Percentiles rank a stretch among this genome's conserved stretches.
phyloP scores from a whole-genome alignment of 2,329 filamentous ascomycete genomes.

The Neodidymelliopsis sp. region DNA sequence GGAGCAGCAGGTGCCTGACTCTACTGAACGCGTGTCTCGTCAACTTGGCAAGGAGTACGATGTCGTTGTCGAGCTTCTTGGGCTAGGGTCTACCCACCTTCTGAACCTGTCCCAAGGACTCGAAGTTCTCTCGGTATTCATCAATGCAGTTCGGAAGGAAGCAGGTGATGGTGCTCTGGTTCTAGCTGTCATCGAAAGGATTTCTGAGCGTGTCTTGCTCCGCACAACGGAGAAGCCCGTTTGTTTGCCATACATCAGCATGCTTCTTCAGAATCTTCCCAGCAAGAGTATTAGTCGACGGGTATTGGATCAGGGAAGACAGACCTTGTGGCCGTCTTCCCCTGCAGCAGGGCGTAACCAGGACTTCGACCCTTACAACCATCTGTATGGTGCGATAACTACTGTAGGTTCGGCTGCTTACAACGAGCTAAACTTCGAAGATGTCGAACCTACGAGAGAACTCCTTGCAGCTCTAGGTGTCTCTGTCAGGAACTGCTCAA shows the following conservation, averaged over 20 bases:
- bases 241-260: constrained; percentile 40
- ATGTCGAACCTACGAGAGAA: constrained; percentile 50
- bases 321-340: constrained; percentile 70
- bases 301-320: constrained; percentile 67
- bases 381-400: constrained; percentile 69
- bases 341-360: constrained; percentile 43
- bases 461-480: constrained; percentile 63
- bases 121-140: constrained; percentile 64
- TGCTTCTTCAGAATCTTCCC: constrained; percentile 48
- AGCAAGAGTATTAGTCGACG: constrained; percentile 53
- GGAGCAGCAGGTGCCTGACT: constrained; percentile 29
- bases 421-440: constrained; percentile 48
- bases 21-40: constrained; percentile 33
- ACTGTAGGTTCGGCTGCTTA: constrained; percentile 65
- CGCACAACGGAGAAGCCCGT: constrained; percentile 21
- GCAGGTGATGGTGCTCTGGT: constrained; percentile 73
- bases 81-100: constrained; percentile 59
- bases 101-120: constrained; percentile 26
- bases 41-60: constrained; percentile 73
- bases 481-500: constrained; percentile 50
- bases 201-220: constrained; percentile 59
- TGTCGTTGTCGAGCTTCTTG: constrained; percentile 72
- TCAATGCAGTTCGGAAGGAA: constrained; percentile 64
- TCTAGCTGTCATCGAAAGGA: constrained; percentile 72
- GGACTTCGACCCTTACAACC: constrained; percentile 67